Conservation (phyloP, 768 basidiomycete genomes). For the Suillus hirtellus region DNA sequence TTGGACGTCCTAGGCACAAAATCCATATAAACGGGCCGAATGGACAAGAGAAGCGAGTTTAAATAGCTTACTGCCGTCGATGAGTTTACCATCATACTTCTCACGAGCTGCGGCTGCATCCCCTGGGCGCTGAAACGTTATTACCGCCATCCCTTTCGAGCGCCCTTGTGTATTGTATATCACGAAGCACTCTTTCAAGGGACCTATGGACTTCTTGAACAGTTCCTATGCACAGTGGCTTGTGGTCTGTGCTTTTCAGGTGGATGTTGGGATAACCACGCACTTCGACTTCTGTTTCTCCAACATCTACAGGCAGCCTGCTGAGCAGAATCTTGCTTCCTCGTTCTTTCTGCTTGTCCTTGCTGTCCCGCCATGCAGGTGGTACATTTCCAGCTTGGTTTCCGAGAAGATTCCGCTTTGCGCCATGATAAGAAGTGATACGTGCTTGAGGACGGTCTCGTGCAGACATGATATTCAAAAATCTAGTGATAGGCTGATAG, state of each 20-base stretch:
- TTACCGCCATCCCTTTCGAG: slow-evolving; percentile 81
- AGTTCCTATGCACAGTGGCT: slow-evolving; percentile 51
- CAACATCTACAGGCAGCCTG: slow-evolving; percentile 66
- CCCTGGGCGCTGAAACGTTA: slow-evolving; percentile 60
- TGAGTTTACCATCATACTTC: slow-evolving; percentile 76
- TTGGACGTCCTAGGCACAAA: slow-evolving; percentile 52
- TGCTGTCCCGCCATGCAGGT: slow-evolving; percentile 60
- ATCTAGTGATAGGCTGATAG: neutral
- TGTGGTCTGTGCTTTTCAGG: slow-evolving; percentile 9
- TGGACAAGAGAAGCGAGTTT: neutral
- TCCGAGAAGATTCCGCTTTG: slow-evolving; percentile 60
- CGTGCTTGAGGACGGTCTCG: slow-evolving; percentile 28
- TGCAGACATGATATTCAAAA: neutral
- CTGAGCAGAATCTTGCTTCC: slow-evolving; percentile 73
- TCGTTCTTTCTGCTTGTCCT: slow-evolving; percentile 32
- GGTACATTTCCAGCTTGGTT: slow-evolving; percentile 53
- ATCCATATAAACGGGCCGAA: neutral
- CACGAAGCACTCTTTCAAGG: slow-evolving; percentile 67
- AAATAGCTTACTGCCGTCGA: slow-evolving; percentile 55
- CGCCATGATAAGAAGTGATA: slow-evolving; percentile 48
- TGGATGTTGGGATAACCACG: slow-evolving; percentile 17
- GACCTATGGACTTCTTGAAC: slow-evolving; percentile 76
- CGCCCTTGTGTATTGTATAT: slow-evolving; percentile 74
- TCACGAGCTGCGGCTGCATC: slow-evolving; percentile 63
- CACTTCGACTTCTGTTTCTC: slow-evolving; percentile 68